Conservation (phyloP, 345 rosid genomes). For the Litchi chinensis region DNA sequence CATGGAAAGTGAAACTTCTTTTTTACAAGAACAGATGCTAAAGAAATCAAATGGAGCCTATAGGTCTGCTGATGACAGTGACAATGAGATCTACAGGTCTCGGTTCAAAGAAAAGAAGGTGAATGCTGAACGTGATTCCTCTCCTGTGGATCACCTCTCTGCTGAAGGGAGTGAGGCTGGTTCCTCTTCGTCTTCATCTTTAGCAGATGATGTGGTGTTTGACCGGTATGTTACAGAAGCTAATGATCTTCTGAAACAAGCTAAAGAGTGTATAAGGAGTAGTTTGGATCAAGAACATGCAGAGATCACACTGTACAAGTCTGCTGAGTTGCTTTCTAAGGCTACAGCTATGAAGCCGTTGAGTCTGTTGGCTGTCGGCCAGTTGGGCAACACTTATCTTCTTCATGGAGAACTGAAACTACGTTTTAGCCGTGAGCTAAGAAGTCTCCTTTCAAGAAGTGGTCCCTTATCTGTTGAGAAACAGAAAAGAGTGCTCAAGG, state of each 20-base stretch:
- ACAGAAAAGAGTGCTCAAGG: conserved; percentile 31
- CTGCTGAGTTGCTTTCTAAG: conserved; percentile 52
- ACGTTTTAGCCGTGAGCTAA: conserved; percentile 57
- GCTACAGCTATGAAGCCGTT: conserved; percentile 62
- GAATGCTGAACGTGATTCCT: conserved; percentile 26
- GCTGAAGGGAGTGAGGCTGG: conserved; percentile 23
- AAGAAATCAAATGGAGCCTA: conserved; percentile 36
- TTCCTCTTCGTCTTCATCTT: conserved; percentile 40
- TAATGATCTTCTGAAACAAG: conserved; percentile 52
- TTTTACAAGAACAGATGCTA: conserved; percentile 34
- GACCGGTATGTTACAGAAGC: conserved; percentile 58
- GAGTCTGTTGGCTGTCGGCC: conserved; percentile 75
- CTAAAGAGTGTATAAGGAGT: conserved; percentile 44
- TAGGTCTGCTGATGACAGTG: conserved; percentile 34
- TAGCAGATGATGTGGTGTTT: conserved; percentile 52
- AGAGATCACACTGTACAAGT: conserved; percentile 45
- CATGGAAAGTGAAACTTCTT: conserved; percentile 43
- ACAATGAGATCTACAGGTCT: conserved; percentile 32
- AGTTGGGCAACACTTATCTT: conserved; percentile 68
- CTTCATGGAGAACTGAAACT: conserved; percentile 75
- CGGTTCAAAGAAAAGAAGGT: conserved; percentile 25
- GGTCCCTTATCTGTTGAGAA: conserved; percentile 31
- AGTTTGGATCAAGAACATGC: conserved; percentile 44
- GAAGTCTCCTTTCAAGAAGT: conserved; percentile 47
- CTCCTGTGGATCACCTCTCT: conserved; percentile 19